Evolutionary conservation across 768 basidiomycete species (phyloP), one percentile per base, ranked within the genome.

Genomic region (Suillus paluster): DNA sequence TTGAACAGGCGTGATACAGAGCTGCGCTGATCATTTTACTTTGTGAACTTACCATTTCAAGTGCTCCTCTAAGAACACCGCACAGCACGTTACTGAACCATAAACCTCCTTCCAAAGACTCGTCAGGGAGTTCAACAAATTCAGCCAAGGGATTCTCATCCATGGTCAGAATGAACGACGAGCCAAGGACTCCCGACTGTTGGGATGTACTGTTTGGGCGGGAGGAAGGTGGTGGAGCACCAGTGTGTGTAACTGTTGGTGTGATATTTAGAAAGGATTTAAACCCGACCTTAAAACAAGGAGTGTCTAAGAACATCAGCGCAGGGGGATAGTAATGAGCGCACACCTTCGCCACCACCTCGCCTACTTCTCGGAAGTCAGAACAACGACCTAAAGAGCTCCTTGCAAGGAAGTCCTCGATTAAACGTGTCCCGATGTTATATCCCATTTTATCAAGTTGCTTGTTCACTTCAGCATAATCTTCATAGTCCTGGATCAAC

Each of bases 371-470:
- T 66, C 84, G 84, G 73, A 99, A 97, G 78, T 98, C 95, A 17
- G 88, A 79, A 75, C 97, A 99, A 67, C 94, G 82, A n/a, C 92
- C 94, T 21, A 97, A 73, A n/a, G 84, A 87, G 64, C 95, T 95
- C 71, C 93, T 87, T 25, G 97, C 97, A 52, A 99, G 83, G 71
- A 99, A 97, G 72, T 99, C 97, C 72, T 99, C 97, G 61, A 99
- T 97, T 58, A 99, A 79, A 42, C 97, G 83, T 25, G 90, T 97
- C 30, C 97, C 97, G 62, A 99, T 99, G 73, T 96, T 97, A 77
- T 97, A 98, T 4, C 97, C 97, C 97, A 98, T 99, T 80, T 95
- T 97, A 70, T 99, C 97, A 3, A 99, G 88, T 74, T 99, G 96
- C 75, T 94, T 96, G 76, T 94, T 94, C 64, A 94, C 92, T 73